A percentile compares a stretch with the other conserved stretches of the same genome.
Evolutionary conservation across 2,329 filamentous ascomycete genomes (phyloP).

Genomic region (Clonostachys chloroleuca): DNA sequence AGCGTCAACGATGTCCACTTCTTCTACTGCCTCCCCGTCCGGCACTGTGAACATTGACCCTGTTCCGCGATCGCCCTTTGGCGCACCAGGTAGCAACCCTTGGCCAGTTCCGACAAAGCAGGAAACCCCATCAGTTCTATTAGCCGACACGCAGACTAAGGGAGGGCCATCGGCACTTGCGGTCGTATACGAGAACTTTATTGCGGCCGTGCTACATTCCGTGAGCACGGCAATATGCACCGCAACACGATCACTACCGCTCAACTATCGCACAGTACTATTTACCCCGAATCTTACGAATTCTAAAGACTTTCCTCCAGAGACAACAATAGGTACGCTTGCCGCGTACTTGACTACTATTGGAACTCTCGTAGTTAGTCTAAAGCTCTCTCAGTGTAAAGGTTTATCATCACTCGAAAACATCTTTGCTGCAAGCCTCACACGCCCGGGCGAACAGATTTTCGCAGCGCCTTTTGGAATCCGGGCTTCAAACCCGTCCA

Average conservation of each 20-base stretch:
- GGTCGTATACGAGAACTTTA: constrained; percentile 48
- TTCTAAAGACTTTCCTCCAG: constrained; percentile 12
- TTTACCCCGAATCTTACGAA: constrained; percentile 29
- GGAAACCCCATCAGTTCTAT: too few relatives aligned
- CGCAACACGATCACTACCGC: constrained; percentile 40
- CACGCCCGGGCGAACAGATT: constrained; percentile 36
- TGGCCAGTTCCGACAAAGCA: too few relatives aligned
- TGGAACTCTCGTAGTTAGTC: constrained; percentile 44
- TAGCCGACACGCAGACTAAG: too few relatives aligned
- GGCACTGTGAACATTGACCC: too few relatives aligned
- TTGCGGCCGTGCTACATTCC: constrained; percentile 46
- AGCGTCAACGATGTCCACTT: too few relatives aligned
- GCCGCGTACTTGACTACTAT: constrained; percentile 52
- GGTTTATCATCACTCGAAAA: constrained; percentile 43
- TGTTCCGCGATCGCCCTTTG: too few relatives aligned
- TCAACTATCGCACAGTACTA: constrained; percentile 49
- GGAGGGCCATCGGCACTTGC: not conserved
- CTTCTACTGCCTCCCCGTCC: too few relatives aligned
- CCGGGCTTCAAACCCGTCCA: constrained; percentile 18
- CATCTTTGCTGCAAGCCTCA: constrained; percentile 27
- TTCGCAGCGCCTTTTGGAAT: constrained; percentile 51
- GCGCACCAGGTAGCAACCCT: too few relatives aligned
- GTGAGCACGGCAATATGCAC: constrained; percentile 44
- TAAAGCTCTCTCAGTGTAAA: constrained; percentile 41
- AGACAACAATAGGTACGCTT: constrained; percentile 40